These are phyloP conservation scores for Schizophyllum amplum DNA, from an alignment of 1,284 basidiomycete genomes.

Conservation along the genomic window DNA sequence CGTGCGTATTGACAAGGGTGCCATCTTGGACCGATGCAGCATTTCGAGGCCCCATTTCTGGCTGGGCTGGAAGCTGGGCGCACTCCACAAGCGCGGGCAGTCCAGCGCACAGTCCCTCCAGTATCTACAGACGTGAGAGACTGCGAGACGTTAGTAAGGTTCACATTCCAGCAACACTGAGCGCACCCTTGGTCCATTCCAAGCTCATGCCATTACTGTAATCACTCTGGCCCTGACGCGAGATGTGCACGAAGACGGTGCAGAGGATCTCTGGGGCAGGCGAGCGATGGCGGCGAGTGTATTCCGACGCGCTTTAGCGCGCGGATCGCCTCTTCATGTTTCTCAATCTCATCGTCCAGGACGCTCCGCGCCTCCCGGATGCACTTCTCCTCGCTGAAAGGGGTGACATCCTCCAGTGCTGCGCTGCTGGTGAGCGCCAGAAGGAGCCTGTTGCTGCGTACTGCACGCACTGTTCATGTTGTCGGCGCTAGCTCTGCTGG, in stretches of 20 bases:
- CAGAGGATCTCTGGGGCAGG: conserved; percentile 14
- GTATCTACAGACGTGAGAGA: conserved; percentile 26
- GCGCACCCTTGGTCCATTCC: background rate
- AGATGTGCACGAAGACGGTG: conserved; percentile 7
- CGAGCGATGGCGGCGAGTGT: conserved; percentile 8
- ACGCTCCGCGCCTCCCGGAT: background rate
- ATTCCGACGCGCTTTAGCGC: conserved; percentile 10
- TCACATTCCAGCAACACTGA: background rate
- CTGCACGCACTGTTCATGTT: too few relatives aligned
- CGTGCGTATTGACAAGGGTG: conserved; percentile 19
- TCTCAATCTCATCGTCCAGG: conserved; percentile 9
- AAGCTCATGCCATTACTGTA: background rate
- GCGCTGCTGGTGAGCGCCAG: background rate
- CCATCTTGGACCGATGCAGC: conserved; percentile 26
- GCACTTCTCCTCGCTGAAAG: background rate
- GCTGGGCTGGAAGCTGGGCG: conserved; percentile 17
- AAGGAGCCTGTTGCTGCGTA: too few relatives aligned
- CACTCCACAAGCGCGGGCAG: conserved; percentile 28
- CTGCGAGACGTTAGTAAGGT: background rate
- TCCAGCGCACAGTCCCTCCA: conserved; percentile 28
- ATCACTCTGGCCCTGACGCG: background rate
- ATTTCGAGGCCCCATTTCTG: conserved; percentile 24
- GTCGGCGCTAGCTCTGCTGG: too few relatives aligned
- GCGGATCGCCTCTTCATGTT: conserved; percentile 6
- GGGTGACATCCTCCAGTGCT: background rate